Evolutionary conservation across 768 basidiomycete species (phyloP).

Genomic region (Phanerodontia chrysosporium): DNA sequence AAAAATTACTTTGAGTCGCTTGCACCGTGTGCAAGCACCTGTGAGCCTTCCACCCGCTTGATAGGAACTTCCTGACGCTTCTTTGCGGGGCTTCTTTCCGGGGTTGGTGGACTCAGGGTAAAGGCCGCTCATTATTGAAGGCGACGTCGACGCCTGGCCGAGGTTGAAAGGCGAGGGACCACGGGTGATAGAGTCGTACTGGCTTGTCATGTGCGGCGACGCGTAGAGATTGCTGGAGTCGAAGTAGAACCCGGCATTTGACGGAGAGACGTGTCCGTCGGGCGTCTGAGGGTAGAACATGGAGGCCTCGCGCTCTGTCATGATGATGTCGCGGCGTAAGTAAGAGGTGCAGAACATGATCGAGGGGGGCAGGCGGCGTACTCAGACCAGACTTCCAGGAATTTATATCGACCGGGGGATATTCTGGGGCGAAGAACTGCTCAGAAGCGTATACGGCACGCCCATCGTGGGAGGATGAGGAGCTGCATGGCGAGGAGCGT

Average conservation of each 20-base stretch:
- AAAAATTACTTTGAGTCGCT: slow-evolving; percentile 12
- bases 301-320: slow-evolving; percentile 2
- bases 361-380: neutral
- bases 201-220: neutral
- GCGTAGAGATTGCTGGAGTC: neutral
- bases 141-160: neutral
- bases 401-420: slow-evolving; percentile 11
- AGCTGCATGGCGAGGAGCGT: slow-evolving; percentile 8
- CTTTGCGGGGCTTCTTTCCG: slow-evolving; percentile 10
- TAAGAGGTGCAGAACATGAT: slow-evolving; percentile 11
- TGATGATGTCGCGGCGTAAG: neutral
- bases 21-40: slow-evolving; percentile 16
- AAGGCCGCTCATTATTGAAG: slow-evolving; percentile 9
- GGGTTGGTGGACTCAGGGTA: neutral
- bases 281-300: neutral
- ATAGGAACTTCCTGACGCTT: neutral
- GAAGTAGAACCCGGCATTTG: neutral
- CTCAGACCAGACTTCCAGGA: slow-evolving; percentile 5
- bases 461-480: slow-evolving; percentile 8
- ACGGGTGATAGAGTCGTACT: neutral
- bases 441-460: slow-evolving; percentile 4
- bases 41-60: slow-evolving; percentile 2
- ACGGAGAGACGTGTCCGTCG: neutral
- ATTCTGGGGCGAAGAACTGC: slow-evolving; percentile 11
- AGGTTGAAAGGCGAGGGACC: neutral